Base-by-base conservation (phyloP, 345 rosid genomes). In the Aquilaria sinensis region DNA sequence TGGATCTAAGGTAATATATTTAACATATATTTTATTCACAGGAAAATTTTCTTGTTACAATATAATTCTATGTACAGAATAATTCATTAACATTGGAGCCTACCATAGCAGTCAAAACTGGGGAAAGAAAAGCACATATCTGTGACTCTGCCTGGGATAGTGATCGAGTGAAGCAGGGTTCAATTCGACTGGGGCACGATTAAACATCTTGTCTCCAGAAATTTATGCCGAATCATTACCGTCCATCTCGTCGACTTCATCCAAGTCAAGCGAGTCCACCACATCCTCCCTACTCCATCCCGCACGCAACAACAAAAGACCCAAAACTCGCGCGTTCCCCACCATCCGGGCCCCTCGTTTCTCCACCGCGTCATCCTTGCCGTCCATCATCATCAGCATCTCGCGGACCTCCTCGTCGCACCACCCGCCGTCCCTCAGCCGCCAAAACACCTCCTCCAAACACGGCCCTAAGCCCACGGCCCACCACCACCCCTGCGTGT, bases 391-490 rank as follows among this genome's bases (percentile, higher is more conserved):
- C 86, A 75, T 53, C 96, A 85, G 77, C 92, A 89, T 85, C 55
- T 92, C 90, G 15, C 78, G 75, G 12, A 92, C 89, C 57, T 92
- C 98, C 12, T 83, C 89, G 57, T 87, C 90, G 29, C 60, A 69
- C 98, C 98, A 92, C 51, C 98, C 98, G 34, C 85, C 98, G 14
- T 74, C 85, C 51, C 78, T 82, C 77, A 92, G 71, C 75, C 68
- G 79, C 87, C 94, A 75, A 63, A 72, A 80, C 65, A 69, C 83
- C 10, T 86, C 95, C 31, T 88, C 92, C 83, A 92, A 54, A 69
- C 86, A 81, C 14, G 47, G 58, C 50, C 68, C 77, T 12, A 91
- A 59, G 0, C 67, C 52, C 3, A 31, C 67, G 45, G 52, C 65
- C 52, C 59, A 58, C 95, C 94, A 86, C 96, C 95, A 83, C 2